Conservation (phyloP, 768 basidiomycete genomes). For the Guyanaporus albipodus region DNA sequence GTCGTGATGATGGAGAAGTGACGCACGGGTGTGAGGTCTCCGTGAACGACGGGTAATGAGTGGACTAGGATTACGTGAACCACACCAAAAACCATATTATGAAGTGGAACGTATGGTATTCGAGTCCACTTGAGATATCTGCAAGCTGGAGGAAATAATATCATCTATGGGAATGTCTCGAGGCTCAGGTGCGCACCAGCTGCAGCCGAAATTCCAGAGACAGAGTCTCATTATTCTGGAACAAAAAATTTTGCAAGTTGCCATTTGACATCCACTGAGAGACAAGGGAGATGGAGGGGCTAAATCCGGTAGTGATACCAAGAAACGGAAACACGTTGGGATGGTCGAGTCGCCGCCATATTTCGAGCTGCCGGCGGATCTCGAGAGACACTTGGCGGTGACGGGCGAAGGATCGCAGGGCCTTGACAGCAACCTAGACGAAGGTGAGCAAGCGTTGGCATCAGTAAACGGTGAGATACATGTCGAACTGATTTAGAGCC, state of each 20-base stretch:
- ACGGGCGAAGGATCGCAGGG: slow-evolving; percentile 4
- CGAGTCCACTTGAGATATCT: slow-evolving; percentile 15
- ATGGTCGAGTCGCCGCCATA: slow-evolving; percentile 14
- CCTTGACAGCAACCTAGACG: slow-evolving; percentile 12
- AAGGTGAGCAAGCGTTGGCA: neutral
- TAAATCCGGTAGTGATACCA: slow-evolving; percentile 12
- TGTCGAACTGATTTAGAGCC: slow-evolving; percentile 2
- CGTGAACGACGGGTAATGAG: slow-evolving; percentile 14
- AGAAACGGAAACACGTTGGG: slow-evolving; percentile 17
- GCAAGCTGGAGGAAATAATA: slow-evolving; percentile 6
- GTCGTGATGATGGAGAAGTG: neutral
- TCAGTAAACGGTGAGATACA: neutral
- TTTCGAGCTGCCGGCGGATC: slow-evolving; percentile 12
- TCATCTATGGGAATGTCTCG: neutral
- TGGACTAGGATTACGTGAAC: slow-evolving; percentile 4
- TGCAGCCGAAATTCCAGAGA: slow-evolving; percentile 2
- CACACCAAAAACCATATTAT: neutral
- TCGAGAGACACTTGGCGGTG: neutral
- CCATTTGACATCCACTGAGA: slow-evolving; percentile 14
- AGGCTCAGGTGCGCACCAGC: slow-evolving; percentile 1
- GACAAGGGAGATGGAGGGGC: slow-evolving; percentile 7
- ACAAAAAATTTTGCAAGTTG: slow-evolving; percentile 2
- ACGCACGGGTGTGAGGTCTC: slow-evolving; percentile 14
- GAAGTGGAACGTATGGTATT: slow-evolving; percentile 7
- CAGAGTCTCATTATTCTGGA: neutral